Percentiles rank a stretch among this genome's conserved stretches.
These are phyloP conservation scores for Porodaedalea pini DNA, from an alignment of 1,284 basidiomycete species.

Conservation along the genomic window DNA sequence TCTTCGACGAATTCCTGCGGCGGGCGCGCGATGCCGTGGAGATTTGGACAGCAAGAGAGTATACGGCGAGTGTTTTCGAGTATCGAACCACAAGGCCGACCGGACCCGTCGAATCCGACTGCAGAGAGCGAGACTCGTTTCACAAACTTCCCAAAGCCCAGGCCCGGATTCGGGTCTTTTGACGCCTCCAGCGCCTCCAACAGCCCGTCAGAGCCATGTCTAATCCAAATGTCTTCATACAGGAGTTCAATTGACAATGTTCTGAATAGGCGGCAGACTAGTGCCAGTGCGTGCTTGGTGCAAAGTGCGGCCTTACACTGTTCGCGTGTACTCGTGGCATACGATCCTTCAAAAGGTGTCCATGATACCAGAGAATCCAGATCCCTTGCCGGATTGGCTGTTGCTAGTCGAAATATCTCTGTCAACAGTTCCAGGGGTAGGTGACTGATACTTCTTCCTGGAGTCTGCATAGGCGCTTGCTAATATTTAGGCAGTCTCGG, in stretches of 20 bases:
- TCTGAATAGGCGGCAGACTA: constrained; percentile 7
- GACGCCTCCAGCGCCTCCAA: constrained; percentile 1
- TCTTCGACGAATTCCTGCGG: background rate
- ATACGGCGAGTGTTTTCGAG: constrained; percentile 5
- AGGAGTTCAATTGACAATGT: background rate
- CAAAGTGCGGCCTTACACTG: background rate
- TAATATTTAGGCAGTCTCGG: too few relatives aligned
- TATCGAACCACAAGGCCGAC: background rate
- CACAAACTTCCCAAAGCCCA: background rate
- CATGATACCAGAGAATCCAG: background rate
- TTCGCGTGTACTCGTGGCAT: background rate
- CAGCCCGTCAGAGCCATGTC: constrained; percentile 12
- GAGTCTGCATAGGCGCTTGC: too few relatives aligned
- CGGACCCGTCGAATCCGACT: background rate
- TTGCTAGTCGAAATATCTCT: constrained; percentile 7
- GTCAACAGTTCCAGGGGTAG: constrained; percentile 8
- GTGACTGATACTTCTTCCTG: too few relatives aligned
- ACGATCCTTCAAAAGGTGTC: constrained; percentile 10
- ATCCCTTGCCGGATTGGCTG: constrained; percentile 5
- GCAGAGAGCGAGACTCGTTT: constrained; percentile 3
- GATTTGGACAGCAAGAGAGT: constrained; percentile 8
- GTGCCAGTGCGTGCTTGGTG: constrained; percentile 4
- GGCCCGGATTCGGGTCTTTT: background rate
- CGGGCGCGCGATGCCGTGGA: constrained; percentile 1
- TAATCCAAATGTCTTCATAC: constrained; percentile 17